These are phyloP conservation scores for Monilinia laxa DNA, from an alignment of 2,329 filamentous ascomycete species.

Conservation along the genomic window DNA sequence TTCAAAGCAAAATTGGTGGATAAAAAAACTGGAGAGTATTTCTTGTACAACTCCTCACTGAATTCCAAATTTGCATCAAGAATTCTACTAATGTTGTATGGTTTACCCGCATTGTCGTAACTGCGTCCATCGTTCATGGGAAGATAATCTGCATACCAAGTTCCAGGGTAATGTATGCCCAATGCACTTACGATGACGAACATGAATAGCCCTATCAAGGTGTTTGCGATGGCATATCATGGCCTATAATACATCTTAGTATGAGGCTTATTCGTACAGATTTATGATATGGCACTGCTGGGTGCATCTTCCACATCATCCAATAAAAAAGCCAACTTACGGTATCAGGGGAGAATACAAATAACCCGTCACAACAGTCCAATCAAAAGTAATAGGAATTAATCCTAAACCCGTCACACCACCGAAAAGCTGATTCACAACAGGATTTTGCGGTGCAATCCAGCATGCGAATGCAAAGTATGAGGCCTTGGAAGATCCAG, in stretches of 20 bases:
- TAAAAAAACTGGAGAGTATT: constrained; percentile 42
- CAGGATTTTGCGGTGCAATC: constrained; percentile 65
- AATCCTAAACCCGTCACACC: constrained; percentile 64
- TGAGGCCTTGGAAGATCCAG: constrained; percentile 50
- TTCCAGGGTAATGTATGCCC: constrained; percentile 23
- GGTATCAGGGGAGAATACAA: too few species aligned
- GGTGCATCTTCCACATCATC: too few species aligned
- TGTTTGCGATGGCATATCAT: too few species aligned
- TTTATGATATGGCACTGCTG: too few species aligned
- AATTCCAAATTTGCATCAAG: constrained; percentile 57
- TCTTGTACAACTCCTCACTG: constrained; percentile 58
- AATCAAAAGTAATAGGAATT: constrained; percentile 73
- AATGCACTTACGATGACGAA: too few species aligned
- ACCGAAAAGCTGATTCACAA: constrained; percentile 73
- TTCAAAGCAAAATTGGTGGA: constrained; percentile 57
- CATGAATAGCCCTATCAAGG: too few species aligned
- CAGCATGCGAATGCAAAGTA: constrained; percentile 72
- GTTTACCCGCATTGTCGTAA: constrained; percentile 52
- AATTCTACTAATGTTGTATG: constrained; percentile 62
- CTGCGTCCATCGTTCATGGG: constrained; percentile 48
- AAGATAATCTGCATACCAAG: constrained; percentile 62
- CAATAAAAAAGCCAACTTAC: too few species aligned
- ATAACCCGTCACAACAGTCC: constrained; percentile 58
- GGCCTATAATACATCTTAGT: too few species aligned
- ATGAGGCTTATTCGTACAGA: too few species aligned